Evolutionary conservation across 176 grass and related monocot genomes (phyloP).

Genomic region (Oryza brachyantha): DNA sequence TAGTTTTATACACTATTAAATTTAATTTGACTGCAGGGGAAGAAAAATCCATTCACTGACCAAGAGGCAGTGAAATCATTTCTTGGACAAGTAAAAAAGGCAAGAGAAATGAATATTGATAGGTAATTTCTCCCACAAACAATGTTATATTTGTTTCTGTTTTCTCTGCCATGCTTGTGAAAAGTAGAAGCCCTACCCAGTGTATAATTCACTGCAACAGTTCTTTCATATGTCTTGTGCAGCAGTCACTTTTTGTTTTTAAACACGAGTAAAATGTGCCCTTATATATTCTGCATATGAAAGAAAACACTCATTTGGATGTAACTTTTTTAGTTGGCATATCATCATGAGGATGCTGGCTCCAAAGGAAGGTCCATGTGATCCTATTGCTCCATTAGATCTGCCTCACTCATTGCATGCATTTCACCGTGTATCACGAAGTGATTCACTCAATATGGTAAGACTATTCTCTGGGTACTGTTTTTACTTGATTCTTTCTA

Average conservation of each 20-base stretch:
- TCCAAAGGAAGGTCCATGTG: constrained; percentile 64
- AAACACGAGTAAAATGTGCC: not conserved
- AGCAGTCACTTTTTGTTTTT: not conserved
- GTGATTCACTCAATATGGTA: constrained; percentile 86
- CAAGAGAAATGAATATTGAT: constrained; percentile 82
- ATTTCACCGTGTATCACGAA: constrained; percentile 74
- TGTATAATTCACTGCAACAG: not conserved
- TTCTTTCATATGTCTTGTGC: constrained; percentile 6
- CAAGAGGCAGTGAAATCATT: constrained; percentile 63
- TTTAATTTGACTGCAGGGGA: constrained; percentile 68
- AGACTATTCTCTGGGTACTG: constrained; percentile 11
- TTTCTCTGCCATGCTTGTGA: not conserved
- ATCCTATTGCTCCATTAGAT: constrained; percentile 89
- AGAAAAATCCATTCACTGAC: constrained; percentile 90
- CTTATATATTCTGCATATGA: not conserved
- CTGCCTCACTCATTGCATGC: constrained; percentile 92
- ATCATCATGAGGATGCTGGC: constrained; percentile 91
- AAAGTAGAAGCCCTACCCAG: not conserved
- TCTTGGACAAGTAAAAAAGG: constrained; percentile 55
- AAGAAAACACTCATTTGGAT: constrained; percentile 11
- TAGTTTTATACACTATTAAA: not conserved
- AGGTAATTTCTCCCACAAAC: constrained; percentile 38
- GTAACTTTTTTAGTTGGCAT: constrained; percentile 77
- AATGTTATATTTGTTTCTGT: not conserved
- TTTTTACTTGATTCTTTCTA: constrained; percentile 10